Evolutionary conservation across 2,329 filamentous ascomycete species (phyloP).

Genomic region (Beauveria sp.): DNA sequence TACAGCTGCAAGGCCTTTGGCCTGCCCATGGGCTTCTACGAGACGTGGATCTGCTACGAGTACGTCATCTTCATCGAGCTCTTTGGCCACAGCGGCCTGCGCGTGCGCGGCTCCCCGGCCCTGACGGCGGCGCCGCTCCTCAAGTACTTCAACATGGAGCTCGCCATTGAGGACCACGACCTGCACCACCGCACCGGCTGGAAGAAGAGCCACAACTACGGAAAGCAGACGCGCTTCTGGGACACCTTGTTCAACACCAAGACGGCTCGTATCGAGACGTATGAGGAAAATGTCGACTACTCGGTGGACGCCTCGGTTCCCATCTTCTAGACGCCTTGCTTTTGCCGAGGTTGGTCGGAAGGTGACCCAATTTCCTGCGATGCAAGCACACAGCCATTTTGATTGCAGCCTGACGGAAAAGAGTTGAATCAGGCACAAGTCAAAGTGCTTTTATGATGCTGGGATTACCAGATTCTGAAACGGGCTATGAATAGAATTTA

Average conservation of each 20-base stretch:
- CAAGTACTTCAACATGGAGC: slow-evolving; percentile 23
- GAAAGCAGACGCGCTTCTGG: slow-evolving; percentile 31
- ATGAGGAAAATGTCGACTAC: slow-evolving; percentile 24
- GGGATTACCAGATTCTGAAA: background rate
- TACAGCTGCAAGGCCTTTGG: slow-evolving; percentile 24
- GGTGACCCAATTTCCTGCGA: background rate
- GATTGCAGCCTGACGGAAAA: background rate
- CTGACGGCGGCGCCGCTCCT: slow-evolving; percentile 26
- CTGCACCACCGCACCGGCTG: slow-evolving; percentile 30
- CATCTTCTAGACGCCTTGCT: slow-evolving; percentile 13
- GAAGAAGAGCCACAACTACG: slow-evolving; percentile 30
- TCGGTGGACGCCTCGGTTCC: slow-evolving; percentile 20
- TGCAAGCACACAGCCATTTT: too few relatives aligned
- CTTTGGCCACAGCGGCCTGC: slow-evolving; percentile 29
- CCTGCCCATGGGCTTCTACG: slow-evolving; percentile 36
- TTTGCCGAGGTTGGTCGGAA: background rate
- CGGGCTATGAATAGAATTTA: background rate
- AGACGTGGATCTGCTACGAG: slow-evolving; percentile 37
- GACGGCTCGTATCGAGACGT: slow-evolving; percentile 27
- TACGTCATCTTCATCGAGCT: slow-evolving; percentile 33
- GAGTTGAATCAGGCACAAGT: too few relatives aligned
- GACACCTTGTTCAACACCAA: slow-evolving; percentile 30
- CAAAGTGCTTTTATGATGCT: background rate
- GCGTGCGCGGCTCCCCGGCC: slow-evolving; percentile 25
- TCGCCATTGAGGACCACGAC: slow-evolving; percentile 35